These are phyloP conservation scores for Penicillium rolfsii DNA, from an alignment of 2,329 filamentous ascomycete genomes.

Conservation along the genomic window DNA sequence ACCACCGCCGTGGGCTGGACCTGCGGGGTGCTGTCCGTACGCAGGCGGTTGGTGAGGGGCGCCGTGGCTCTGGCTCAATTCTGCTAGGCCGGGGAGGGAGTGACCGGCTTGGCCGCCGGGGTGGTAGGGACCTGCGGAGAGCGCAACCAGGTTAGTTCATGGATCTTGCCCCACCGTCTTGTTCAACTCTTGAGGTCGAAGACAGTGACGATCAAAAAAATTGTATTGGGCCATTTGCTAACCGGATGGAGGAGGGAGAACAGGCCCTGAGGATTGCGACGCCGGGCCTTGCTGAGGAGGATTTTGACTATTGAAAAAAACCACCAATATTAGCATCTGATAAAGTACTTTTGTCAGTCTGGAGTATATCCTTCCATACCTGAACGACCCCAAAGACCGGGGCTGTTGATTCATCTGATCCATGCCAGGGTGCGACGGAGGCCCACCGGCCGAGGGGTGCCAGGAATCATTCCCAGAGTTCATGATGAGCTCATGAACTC, in stretches of 20 bases:
- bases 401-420: constrained; percentile 48
- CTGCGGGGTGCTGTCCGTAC: constrained; percentile 48
- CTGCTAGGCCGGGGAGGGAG: constrained; percentile 51
- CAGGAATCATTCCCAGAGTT: constrained; percentile 50
- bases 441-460: constrained; percentile 45
- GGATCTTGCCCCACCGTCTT: neutral
- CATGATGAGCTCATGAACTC: constrained; percentile 39
- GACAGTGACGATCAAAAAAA: neutral
- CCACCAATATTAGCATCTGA: constrained; percentile 18
- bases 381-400: constrained; percentile 49
- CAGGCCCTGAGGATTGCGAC: constrained; percentile 43
- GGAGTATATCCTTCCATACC: constrained; percentile 34
- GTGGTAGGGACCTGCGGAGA: constrained; percentile 44
- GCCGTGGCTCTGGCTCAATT: constrained; percentile 50
- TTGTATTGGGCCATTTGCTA: constrained; percentile 27
- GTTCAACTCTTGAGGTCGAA: neutral
- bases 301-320: constrained; percentile 38
- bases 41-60: constrained; percentile 46
- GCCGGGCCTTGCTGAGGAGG: constrained; percentile 44
- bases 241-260: constrained; percentile 47
- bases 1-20: constrained; percentile 39
- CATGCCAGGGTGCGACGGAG: constrained; percentile 47
- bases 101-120: constrained; percentile 48
- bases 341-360: neutral
- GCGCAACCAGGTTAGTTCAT: constrained; percentile 25